Percentiles rank a stretch among this genome's conserved stretches.
phyloP scores from a whole-genome alignment of 192 early-diverging fungal genomes.

The Haplosporangium gracile region DNA sequence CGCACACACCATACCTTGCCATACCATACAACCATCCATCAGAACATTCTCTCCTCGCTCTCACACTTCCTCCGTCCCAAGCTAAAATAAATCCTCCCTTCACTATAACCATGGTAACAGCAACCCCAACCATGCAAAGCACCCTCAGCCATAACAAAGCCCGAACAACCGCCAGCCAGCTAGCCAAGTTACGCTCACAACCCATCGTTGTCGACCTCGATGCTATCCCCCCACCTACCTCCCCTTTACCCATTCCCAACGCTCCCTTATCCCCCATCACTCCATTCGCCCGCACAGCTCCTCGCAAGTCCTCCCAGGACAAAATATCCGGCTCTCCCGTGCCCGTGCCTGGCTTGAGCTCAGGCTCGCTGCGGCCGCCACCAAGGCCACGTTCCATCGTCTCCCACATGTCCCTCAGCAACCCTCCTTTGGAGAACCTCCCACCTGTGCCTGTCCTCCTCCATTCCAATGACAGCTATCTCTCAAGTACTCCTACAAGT shows the following conservation, averaged over 20 bases:
- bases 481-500: constrained; percentile 39
- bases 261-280: neutral
- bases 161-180: constrained; percentile 23
- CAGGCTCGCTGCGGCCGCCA: constrained; percentile 29
- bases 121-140: constrained; percentile 1
- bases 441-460: constrained; percentile 42
- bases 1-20: neutral
- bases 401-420: constrained; percentile 39
- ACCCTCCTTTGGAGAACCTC: constrained; percentile 42
- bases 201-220: constrained; percentile 41
- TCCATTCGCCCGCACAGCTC: constrained; percentile 17
- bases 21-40: neutral
- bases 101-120: constrained; percentile 37
- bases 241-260: constrained; percentile 36
- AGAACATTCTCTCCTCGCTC: constrained; percentile 13
- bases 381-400: constrained; percentile 52
- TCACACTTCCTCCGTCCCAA: neutral
- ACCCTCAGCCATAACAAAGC: neutral
- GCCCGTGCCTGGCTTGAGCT: neutral
- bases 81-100: neutral
- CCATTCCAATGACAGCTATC: constrained; percentile 32
- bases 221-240: constrained; percentile 37
- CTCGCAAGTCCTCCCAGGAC: constrained; percentile 17
- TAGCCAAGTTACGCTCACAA: constrained; percentile 21
- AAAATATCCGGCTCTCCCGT: constrained; percentile 12